A percentile compares a stretch with the other conserved stretches of the same genome.
These are phyloP conservation scores for Anastatica hierochuntica DNA, from an alignment of 345 rosid species.

Conservation along the genomic window DNA sequence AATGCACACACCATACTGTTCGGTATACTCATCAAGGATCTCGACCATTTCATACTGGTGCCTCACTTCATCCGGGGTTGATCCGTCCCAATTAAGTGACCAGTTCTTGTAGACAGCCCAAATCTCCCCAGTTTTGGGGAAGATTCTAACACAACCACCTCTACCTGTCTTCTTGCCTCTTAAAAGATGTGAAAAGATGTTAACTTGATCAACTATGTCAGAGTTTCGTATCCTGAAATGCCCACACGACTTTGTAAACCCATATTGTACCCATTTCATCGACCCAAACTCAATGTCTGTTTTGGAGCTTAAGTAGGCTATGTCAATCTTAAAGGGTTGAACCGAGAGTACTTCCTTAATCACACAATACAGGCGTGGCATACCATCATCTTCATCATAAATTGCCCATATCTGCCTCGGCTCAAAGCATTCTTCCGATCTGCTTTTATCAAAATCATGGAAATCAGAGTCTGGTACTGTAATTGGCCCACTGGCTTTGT, in stretches of 20 bases:
- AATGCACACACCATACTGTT: slow-evolving; percentile 82
- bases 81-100: slow-evolving; percentile 74
- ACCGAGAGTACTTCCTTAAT: slow-evolving; percentile 70
- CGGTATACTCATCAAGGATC: slow-evolving; percentile 83
- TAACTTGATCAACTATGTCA: slow-evolving; percentile 80
- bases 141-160: slow-evolving; percentile 96
- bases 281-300: slow-evolving; percentile 79
- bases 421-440: slow-evolving; percentile 85
- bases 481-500: slow-evolving; percentile 36
- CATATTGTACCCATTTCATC: slow-evolving; percentile 74
- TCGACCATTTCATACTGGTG: slow-evolving; percentile 97
- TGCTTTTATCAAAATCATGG: slow-evolving; percentile 85
- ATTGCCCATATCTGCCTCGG: slow-evolving; percentile 96
- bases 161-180: slow-evolving; percentile 83
- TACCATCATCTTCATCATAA: slow-evolving; percentile 94
- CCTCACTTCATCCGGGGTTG: slow-evolving; percentile 73
- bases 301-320: slow-evolving; percentile 86
- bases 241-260: slow-evolving; percentile 95
- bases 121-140: slow-evolving; percentile 76
- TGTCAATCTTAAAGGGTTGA: slow-evolving; percentile 77
- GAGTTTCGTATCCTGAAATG: slow-evolving; percentile 81
- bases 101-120: slow-evolving; percentile 95
- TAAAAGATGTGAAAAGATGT: slow-evolving; percentile 85
- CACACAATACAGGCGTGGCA: slow-evolving; percentile 93
- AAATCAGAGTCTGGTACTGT: slow-evolving; percentile 92